phyloP scores from a whole-genome alignment of 306 rosid genomes.

The Ammopiptanthus mongolicus region DNA sequence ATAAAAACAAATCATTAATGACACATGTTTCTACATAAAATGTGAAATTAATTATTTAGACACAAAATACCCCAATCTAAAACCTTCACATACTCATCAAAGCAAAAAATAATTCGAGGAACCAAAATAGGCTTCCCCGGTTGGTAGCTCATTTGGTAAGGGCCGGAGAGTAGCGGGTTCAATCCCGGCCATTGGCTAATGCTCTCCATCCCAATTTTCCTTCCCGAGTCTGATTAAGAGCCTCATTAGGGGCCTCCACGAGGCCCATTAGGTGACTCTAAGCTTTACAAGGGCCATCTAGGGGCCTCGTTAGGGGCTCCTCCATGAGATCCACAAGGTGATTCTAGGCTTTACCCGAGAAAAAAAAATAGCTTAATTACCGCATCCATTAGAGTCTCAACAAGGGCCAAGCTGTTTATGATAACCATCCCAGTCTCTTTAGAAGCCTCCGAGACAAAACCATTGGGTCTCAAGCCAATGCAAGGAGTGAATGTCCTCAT shows the following conservation, averaged over 20 bases:
- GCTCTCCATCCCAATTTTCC: no score
- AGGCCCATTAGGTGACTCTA: no score
- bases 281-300: no score
- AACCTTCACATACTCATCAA: neutral
- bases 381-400: conserved; percentile 87
- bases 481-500: conserved; percentile 67
- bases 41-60: neutral
- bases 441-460: conserved; percentile 75
- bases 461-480: conserved; percentile 78
- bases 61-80: neutral
- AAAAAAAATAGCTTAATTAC: conserved; percentile 27
- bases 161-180: no score
- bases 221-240: no score
- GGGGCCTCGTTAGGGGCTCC: no score
- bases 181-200: no score
- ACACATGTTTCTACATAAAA: neutral
- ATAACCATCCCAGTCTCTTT: conserved; percentile 85
- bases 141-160: no score
- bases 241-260: no score
- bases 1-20: neutral
- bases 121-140: no score
- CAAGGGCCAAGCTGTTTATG: conserved; percentile 83
- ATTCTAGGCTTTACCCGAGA: no score
- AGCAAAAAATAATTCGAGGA: neutral
- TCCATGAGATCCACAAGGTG: no score